Percentiles rank a stretch among this genome's conserved stretches.
Evolutionary conservation across 176 grass and related monocot genomes (phyloP).

Genomic region (Alloteropsis semialata): DNA sequence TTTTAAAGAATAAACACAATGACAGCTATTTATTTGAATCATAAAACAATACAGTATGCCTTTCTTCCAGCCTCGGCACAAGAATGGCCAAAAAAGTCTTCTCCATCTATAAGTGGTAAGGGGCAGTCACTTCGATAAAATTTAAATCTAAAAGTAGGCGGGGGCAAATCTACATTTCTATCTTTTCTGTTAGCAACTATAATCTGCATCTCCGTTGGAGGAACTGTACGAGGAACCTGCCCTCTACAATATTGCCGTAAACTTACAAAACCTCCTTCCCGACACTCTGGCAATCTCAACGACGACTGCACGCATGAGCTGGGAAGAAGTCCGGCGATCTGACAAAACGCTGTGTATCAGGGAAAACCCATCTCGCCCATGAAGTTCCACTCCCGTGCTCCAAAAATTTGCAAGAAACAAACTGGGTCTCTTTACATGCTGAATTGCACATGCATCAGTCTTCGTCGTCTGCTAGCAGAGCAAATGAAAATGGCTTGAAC

Average conservation of each 20-base stretch:
- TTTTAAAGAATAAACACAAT: not conserved
- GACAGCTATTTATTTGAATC: slow-evolving; percentile 13
- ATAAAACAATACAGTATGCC: slow-evolving; percentile 22
- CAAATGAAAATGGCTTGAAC: slow-evolving; percentile 95
- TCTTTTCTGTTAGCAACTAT: slow-evolving; percentile 62
- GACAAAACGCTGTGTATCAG: slow-evolving; percentile 44
- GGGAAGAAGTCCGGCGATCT: slow-evolving; percentile 29
- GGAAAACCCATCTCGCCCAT: slow-evolving; percentile 30
- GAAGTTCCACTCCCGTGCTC: slow-evolving; percentile 31
- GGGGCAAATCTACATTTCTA: slow-evolving; percentile 70
- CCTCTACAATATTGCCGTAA: slow-evolving; percentile 57
- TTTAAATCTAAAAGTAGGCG: slow-evolving; percentile 33
- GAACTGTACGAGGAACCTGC: slow-evolving; percentile 51
- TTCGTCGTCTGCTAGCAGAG: slow-evolving; percentile 68
- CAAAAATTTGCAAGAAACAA: slow-evolving; percentile 46
- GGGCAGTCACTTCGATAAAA: slow-evolving; percentile 19
- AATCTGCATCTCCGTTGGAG: slow-evolving; percentile 42
- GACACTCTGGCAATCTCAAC: slow-evolving; percentile 44
- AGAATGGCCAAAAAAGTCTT: not conserved
- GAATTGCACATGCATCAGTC: slow-evolving; percentile 50
- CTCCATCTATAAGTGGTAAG: slow-evolving; percentile 20
- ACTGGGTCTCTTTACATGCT: slow-evolving; percentile 17
- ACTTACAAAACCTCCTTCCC: slow-evolving; percentile 64
- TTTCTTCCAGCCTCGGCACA: slow-evolving; percentile 21
- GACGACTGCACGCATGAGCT: slow-evolving; percentile 16